Evolutionary conservation across 805 yeast genomes (phyloP), one percentile per base, ranked within the genome.

Genomic region (Limtongozyma cylindracea): DNA sequence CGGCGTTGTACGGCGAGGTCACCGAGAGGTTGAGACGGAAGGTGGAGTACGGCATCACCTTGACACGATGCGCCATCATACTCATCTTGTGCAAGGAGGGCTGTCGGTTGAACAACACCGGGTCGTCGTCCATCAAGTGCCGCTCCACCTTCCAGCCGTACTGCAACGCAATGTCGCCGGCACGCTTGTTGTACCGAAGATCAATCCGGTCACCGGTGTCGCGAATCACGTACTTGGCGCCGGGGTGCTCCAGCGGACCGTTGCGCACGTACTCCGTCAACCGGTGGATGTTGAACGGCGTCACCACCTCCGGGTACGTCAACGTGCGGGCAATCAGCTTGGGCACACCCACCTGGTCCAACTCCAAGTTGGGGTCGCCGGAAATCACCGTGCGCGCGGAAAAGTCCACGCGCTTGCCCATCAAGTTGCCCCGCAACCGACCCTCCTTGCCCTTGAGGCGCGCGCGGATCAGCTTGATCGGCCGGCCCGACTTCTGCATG

Each of bases 111-210:
- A 88, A 88, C 37, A 88, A 59, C 16, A 88, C 98, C 3, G 98
- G 96, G 43, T 88, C 99, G 37, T 80, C 65, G 46, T 88, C 99
- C 74, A 80, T 78, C 35, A 88, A 60, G 45, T 88, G 99, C 45
- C 99, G 78, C 46, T 88, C 98, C 28, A 88, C 98, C 45, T 77
- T 80, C 98, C 98, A 91, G 23, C 98, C 98, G 38, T 88, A 88
- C 45, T 91, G 98, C 32, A 88, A 58, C 21, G 91, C 94, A 37
- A 88, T 74, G 40, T 88, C 98, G 41, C 99, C 99, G 3, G 95
- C 94, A 45, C 96, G 72, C 44, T 88, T 88, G 52, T 88, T 91
- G 48, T 80, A 88, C 43, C 95, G 66, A 44, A 88, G 59, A 45
- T 88, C 99, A 38, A 88, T 84, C 58, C 99, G 82, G 42, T 91